A percentile compares a stretch with the other conserved stretches of the same genome.
Evolutionary conservation across 805 yeast genomes (phyloP).

Genomic region (Ogataea corticis): DNA sequence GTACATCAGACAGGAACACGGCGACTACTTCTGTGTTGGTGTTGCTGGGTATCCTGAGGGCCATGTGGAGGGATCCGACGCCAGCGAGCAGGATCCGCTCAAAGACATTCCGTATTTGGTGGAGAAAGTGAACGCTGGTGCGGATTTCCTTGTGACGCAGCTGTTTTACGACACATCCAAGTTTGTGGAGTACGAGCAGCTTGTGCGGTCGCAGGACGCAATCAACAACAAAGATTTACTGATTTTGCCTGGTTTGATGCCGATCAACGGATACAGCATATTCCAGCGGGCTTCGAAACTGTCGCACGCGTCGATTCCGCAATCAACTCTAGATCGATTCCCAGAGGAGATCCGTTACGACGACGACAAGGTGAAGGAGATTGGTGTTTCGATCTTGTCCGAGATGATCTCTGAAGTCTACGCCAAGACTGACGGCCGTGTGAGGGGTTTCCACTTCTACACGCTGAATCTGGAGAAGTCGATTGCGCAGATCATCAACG

Average conservation of each 20-base stretch:
- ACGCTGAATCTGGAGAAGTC: conserved; percentile 91
- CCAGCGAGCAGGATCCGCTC: conserved; percentile 58
- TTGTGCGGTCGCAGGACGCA: conserved; percentile 41
- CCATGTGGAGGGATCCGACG: conserved; percentile 84
- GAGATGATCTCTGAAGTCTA: conserved; percentile 63
- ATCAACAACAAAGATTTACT: conserved; percentile 45
- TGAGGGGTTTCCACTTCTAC: conserved; percentile 90
- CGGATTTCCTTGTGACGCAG: conserved; percentile 90
- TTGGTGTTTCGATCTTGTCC: conserved; percentile 75
- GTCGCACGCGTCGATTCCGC: conserved; percentile 83
- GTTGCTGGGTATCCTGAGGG: conserved; percentile 99
- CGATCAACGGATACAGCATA: conserved; percentile 78
- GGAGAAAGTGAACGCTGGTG: conserved; percentile 91
- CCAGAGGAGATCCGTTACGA: conserved; percentile 62
- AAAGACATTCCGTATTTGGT: conserved; percentile 77
- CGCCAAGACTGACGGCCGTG: conserved; percentile 51
- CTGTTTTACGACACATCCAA: conserved; percentile 84
- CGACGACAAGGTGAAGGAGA: conserved; percentile 74
- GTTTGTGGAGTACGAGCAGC: conserved; percentile 63
- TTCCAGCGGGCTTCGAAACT: conserved; percentile 87
- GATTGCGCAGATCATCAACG: conserved; percentile 77
- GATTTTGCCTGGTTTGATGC: conserved; percentile 88
- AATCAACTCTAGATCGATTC: conserved; percentile 49
- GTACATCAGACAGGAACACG: conserved; percentile 70
- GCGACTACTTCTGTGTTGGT: conserved; percentile 87